Percentiles rank a stretch among this genome's conserved stretches.
Evolutionary conservation across 1,284 basidiomycete species (phyloP).

Genomic region (Sphaerobolus stellatus): DNA sequence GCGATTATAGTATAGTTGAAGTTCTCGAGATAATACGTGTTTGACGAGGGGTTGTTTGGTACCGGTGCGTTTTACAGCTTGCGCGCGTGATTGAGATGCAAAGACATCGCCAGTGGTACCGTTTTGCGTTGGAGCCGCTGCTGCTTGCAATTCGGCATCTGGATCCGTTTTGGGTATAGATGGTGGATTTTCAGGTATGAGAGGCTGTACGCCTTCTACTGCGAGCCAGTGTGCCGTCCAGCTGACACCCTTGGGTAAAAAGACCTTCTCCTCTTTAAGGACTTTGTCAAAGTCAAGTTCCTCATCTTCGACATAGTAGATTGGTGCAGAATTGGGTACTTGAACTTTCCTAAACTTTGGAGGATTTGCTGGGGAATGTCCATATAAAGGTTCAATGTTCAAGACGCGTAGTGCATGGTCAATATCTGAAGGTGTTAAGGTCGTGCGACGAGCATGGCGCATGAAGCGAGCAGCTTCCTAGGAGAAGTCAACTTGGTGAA

Average conservation of each 20-base stretch:
- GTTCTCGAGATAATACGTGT: conserved; percentile 89
- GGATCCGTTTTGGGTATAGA: conserved; percentile 52
- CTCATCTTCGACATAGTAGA: conserved; percentile 95
- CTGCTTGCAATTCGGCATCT: conserved; percentile 23
- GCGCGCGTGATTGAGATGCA: conserved; percentile 32
- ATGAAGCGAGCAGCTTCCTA: conserved; percentile 97
- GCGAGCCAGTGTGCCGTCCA: conserved; percentile 97
- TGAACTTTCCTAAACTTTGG: conserved; percentile 73
- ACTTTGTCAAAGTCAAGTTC: conserved; percentile 96
- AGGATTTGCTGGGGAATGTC: conserved; percentile 71
- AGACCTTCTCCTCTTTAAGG: conserved; percentile 78
- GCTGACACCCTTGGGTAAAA: conserved; percentile 70
- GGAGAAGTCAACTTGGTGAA: conserved; percentile 15
- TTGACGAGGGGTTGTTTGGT: conserved; percentile 76
- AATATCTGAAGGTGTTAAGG: conserved; percentile 86
- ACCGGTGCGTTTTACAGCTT: conserved; percentile 40
- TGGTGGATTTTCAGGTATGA: conserved; percentile 95
- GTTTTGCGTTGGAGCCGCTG: conserved; percentile 31
- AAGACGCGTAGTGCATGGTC: conserved; percentile 91
- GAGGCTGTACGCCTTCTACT: conserved; percentile 95
- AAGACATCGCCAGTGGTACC: conserved; percentile 19
- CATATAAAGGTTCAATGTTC: conserved; percentile 90
- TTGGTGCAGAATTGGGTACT: conserved; percentile 50
- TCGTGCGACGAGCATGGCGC: conserved; percentile 88
- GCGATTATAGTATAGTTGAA: conserved; percentile 94